phyloP scores from a whole-genome alignment of 2,329 filamentous ascomycete genomes.

The Colletotrichum cuscutae region DNA sequence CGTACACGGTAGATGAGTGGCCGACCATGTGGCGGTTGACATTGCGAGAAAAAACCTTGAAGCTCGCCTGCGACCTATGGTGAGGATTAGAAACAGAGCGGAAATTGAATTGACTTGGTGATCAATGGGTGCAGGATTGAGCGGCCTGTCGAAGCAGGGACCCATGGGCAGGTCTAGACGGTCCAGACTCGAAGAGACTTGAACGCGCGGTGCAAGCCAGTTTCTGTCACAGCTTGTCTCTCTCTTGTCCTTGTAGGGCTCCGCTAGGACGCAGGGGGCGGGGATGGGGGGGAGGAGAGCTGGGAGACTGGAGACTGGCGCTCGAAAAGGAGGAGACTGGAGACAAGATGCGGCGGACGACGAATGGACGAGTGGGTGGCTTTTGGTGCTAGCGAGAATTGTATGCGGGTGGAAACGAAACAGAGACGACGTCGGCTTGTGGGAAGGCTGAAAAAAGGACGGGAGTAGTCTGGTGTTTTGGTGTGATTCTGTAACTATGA shows the following conservation, averaged over 20 bases:
- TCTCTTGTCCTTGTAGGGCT: constrained; percentile 30
- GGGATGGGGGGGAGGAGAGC: constrained; percentile 4
- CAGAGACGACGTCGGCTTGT: constrained; percentile 24
- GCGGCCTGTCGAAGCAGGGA: constrained; percentile 26
- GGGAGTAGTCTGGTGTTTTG: neutral
- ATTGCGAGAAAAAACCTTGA: neutral
- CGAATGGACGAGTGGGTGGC: neutral
- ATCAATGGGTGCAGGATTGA: constrained; percentile 5
- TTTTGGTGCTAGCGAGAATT: constrained; percentile 2
- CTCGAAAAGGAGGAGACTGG: constrained; percentile 2
- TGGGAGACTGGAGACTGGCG: neutral
- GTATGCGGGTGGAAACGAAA: constrained; percentile 27
- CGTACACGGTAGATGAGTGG: neutral
- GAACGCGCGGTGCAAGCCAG: constrained; percentile 30
- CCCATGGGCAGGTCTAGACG: constrained; percentile 16
- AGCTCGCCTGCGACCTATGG: neutral
- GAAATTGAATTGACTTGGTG: neutral
- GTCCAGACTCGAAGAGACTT: constrained; percentile 16
- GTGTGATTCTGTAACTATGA: constrained; percentile 9
- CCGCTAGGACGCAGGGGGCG: constrained; percentile 27
- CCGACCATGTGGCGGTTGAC: neutral
- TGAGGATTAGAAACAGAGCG: constrained; percentile 8
- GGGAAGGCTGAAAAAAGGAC: constrained; percentile 1
- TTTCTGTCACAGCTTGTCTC: constrained; percentile 27
- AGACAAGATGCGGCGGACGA: constrained; percentile 3